Evolutionary conservation across 2,329 filamentous ascomycete species (phyloP).

Genomic region (Clarireedia monteithiana): DNA sequence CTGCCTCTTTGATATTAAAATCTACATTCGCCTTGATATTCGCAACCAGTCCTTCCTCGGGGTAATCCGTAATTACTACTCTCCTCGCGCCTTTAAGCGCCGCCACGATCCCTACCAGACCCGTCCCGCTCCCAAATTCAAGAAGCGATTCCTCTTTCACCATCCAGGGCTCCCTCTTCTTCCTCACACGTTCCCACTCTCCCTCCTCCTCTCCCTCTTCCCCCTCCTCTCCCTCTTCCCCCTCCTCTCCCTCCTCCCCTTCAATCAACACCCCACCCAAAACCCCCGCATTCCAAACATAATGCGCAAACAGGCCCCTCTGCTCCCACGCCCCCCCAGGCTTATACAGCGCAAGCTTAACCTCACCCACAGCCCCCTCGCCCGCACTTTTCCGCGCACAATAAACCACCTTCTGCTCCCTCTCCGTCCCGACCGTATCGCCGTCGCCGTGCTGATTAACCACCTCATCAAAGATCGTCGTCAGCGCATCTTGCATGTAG

Average conservation of each 20-base stretch:
- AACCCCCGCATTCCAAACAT: slow-evolving; percentile 59
- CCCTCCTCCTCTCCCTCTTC: slow-evolving; percentile 6
- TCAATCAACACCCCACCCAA: slow-evolving; percentile 34
- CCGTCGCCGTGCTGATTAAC: not conserved
- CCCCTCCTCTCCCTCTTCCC: slow-evolving; percentile 30
- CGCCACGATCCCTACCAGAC: slow-evolving; percentile 43
- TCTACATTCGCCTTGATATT: slow-evolving; percentile 51
- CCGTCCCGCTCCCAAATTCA: slow-evolving; percentile 62
- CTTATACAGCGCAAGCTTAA: not conserved
- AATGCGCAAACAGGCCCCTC: slow-evolving; percentile 55
- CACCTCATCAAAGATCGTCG: not conserved
- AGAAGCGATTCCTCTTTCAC: slow-evolving; percentile 30
- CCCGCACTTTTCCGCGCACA: too few species aligned
- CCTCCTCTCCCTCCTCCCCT: slow-evolving; percentile 10
- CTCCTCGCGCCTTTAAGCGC: slow-evolving; percentile 39
- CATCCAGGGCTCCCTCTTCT: slow-evolving; percentile 10
- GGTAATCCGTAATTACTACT: slow-evolving; percentile 61
- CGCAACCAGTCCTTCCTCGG: slow-evolving; percentile 48
- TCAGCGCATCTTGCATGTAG: not conserved
- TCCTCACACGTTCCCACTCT: slow-evolving; percentile 30
- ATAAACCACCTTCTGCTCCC: not conserved
- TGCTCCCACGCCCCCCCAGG: not conserved
- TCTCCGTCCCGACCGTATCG: not conserved
- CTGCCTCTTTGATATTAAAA: slow-evolving; percentile 36
- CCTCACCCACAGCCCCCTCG: not conserved